These are phyloP conservation scores for Sinapis alba DNA, from an alignment of 441 rosid species.

Conservation along the genomic window DNA sequence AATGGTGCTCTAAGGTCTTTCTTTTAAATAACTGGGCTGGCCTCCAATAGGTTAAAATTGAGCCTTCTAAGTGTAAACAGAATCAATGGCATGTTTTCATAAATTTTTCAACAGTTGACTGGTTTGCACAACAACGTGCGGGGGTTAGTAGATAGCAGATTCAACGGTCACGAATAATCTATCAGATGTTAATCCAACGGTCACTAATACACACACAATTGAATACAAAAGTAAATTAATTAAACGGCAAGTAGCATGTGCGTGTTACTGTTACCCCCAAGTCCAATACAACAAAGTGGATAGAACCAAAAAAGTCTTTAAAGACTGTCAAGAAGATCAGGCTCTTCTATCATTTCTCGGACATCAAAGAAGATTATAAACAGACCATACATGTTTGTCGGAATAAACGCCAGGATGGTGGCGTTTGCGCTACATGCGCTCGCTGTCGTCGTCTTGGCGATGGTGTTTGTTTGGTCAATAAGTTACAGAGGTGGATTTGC, in stretches of 20 bases:
- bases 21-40: background rate
- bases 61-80: background rate
- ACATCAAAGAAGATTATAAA: background rate
- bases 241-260: conserved; percentile 3
- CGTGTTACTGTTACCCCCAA: background rate
- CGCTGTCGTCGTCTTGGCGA: conserved; percentile 45
- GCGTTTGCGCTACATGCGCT: conserved; percentile 57
- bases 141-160: background rate
- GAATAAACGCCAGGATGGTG: conserved; percentile 46
- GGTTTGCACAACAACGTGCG: background rate
- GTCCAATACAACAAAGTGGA: background rate
- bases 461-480: conserved; percentile 74
- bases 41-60: background rate
- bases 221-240: background rate
- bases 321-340: background rate
- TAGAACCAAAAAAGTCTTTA: background rate
- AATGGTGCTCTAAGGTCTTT: too few species aligned
- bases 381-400: conserved; percentile 47
- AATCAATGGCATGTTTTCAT: background rate
- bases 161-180: background rate
- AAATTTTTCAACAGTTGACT: background rate
- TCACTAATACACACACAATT: background rate
- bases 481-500: conserved; percentile 76
- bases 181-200: background rate
- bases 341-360: background rate